A percentile compares a stretch with the other conserved stretches of the same genome.
phyloP scores from a whole-genome alignment of 768 basidiomycete genomes.

The Mycena indigotica region DNA sequence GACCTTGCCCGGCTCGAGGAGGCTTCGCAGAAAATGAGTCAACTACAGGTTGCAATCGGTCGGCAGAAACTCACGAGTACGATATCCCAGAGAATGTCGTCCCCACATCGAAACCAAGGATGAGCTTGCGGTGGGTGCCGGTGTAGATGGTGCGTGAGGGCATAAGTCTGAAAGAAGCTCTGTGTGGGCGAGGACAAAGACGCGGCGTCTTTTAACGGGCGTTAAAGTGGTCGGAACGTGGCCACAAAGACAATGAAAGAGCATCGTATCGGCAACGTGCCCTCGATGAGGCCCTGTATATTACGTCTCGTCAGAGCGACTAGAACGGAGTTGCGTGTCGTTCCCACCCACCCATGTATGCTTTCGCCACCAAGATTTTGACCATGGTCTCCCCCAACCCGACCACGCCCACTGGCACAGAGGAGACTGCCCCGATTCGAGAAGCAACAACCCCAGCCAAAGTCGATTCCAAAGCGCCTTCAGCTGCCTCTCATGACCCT shows the following conservation, averaged over 20 bases:
- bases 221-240: neutral
- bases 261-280: neutral
- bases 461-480: too few species aligned
- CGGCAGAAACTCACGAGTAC: neutral
- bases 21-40: constrained; percentile 19
- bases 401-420: too few species aligned
- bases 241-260: neutral
- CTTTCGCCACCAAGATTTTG: too few species aligned
- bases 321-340: too few species aligned
- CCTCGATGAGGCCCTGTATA: too few species aligned
- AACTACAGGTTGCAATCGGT: neutral
- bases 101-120: neutral
- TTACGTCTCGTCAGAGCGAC: too few species aligned
- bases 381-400: too few species aligned
- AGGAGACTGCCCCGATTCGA: too few species aligned
- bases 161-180: neutral
- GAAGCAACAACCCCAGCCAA: too few species aligned
- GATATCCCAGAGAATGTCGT: neutral
- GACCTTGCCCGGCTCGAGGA: constrained; percentile 38
- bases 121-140: neutral
- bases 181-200: neutral
- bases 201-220: neutral
- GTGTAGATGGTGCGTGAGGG: neutral
- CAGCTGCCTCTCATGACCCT: too few species aligned
- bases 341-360: too few species aligned